phyloP scores from a whole-genome alignment of 2,329 filamentous ascomycete genomes.

The Epichloe scottii region DNA sequence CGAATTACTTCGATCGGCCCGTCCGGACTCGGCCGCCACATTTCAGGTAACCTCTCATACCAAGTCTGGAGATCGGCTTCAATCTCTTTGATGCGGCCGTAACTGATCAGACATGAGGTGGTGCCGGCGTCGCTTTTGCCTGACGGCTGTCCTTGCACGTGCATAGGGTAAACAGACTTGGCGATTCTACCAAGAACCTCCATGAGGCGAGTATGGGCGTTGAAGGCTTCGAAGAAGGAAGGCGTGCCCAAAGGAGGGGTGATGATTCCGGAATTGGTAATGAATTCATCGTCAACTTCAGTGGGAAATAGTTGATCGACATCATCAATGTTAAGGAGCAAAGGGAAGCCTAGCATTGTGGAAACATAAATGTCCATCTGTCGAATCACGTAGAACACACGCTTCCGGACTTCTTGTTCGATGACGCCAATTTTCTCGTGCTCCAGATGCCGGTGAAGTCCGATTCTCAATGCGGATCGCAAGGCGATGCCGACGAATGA shows the following conservation, averaged over 20 bases:
- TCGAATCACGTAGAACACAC: constrained; percentile 55
- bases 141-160: constrained; percentile 36
- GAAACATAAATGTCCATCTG: constrained; percentile 62
- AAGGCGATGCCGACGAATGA: constrained; percentile 69
- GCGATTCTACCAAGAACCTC: constrained; percentile 51
- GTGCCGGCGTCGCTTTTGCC: constrained; percentile 28
- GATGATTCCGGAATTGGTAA: constrained; percentile 44
- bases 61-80: constrained; percentile 51
- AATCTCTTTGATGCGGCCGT: constrained; percentile 49
- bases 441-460: constrained; percentile 60
- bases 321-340: constrained; percentile 50
- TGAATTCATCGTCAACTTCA: constrained; percentile 55
- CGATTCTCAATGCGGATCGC: constrained; percentile 63
- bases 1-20: constrained; percentile 62
- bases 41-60: constrained; percentile 56
- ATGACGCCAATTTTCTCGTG: constrained; percentile 50
- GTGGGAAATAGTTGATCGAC: constrained; percentile 53
- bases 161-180: constrained; percentile 53
- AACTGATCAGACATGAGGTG: constrained; percentile 50
- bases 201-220: constrained; percentile 53
- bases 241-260: constrained; percentile 41
- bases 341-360: constrained; percentile 52
- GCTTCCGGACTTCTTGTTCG: constrained; percentile 49
- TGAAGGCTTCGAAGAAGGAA: constrained; percentile 52
- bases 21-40: constrained; percentile 68